Base-by-base conservation (phyloP, 1,139 yeast species). In the Torulaspora globosa region DNA sequence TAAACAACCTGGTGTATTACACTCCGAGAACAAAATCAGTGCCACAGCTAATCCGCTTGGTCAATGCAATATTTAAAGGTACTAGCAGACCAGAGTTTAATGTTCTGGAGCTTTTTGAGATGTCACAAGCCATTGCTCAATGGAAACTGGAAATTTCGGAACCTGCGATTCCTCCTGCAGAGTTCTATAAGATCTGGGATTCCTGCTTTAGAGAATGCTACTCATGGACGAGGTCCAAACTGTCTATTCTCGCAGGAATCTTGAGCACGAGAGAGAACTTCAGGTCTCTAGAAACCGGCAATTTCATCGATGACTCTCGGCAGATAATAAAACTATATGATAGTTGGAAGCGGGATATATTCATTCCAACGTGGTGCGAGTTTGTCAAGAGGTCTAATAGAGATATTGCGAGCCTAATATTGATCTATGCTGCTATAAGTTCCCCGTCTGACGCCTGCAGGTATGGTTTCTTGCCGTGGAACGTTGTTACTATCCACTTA, bases 71-170 rank as follows among this genome's bases (percentile, higher is more conserved):
- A 5, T 53, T 61, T 34, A 46, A 50, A 11, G 44, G 57, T 2
- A 19, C 43, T 9, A 21, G 39, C 16, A 49, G 55, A 55, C 27
- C 21, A 2, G 18, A 44, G 5, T 28, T 37, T 2, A 56, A 58
- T 29, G 39, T 55, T 1, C 43, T 51, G 14, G 43, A 47, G 26
- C 28, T 59, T 5, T 51, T 50, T 24, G 58, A 58, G 24, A 45
- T 53, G 42, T 43, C 53, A 1, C 56, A 56, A 36, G 53, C 56
- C 5, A 54, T 62, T 3, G 51, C 58, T 12, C 43, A 49, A 5
- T 61, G 64, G 63, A 63, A 63, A 40, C 44, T 62, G 19, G 54
- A 59, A 36, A 60, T 63, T 2, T 61, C 66, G 10, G 67, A 62
- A 39, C 67, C 67, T 1, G 42, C 46, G 1, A 34, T 63, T 9